phyloP scores from a whole-genome alignment of 2,329 filamentous ascomycete genomes.

The Thielaviopsis populi region DNA sequence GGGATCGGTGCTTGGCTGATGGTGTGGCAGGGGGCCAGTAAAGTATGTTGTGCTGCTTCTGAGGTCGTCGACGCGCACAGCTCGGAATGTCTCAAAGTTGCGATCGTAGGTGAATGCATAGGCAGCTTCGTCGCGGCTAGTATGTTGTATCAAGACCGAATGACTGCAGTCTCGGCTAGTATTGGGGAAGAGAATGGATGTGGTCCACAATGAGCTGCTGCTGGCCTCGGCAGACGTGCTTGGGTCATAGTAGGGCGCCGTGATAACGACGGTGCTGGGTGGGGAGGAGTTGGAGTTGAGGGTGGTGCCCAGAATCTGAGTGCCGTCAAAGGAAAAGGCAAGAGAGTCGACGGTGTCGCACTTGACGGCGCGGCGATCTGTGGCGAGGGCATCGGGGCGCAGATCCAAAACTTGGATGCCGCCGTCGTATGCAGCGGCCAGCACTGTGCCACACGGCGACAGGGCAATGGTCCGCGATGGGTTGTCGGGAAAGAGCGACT shows the following conservation, averaged over 20 bases:
- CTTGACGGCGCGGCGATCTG: conserved; percentile 60
- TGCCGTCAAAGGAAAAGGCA: conserved; percentile 62
- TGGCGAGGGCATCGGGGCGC: conserved; percentile 44
- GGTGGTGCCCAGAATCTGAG: conserved; percentile 64
- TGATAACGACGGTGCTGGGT: conserved; percentile 59
- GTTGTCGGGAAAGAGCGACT: conserved; percentile 64
- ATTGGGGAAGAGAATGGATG: conserved; percentile 71
- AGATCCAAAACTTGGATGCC: conserved; percentile 80
- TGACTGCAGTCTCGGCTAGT: conserved; percentile 67
- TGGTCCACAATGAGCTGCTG: conserved; percentile 65
- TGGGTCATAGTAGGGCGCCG: conserved; percentile 64
- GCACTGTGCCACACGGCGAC: conserved; percentile 64
- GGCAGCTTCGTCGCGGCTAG: conserved; percentile 46
- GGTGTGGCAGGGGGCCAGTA: conserved; percentile 40
- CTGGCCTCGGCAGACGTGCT: conserved; percentile 51
- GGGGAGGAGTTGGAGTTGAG: conserved; percentile 37
- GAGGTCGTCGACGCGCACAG: conserved; percentile 59
- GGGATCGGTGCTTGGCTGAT: conserved; percentile 37
- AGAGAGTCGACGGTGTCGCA: conserved; percentile 62
- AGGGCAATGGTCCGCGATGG: conserved; percentile 63
- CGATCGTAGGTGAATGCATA: conserved; percentile 70
- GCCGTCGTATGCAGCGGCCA: conserved; percentile 73
- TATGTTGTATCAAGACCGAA: conserved; percentile 52
- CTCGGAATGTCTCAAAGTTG: conserved; percentile 62
- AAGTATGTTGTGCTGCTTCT: conserved; percentile 68